Evolutionary conservation across 202 grass and related monocot genomes (phyloP), one percentile per base, ranked within the genome.

Genomic region (Digitaria exilis): DNA sequence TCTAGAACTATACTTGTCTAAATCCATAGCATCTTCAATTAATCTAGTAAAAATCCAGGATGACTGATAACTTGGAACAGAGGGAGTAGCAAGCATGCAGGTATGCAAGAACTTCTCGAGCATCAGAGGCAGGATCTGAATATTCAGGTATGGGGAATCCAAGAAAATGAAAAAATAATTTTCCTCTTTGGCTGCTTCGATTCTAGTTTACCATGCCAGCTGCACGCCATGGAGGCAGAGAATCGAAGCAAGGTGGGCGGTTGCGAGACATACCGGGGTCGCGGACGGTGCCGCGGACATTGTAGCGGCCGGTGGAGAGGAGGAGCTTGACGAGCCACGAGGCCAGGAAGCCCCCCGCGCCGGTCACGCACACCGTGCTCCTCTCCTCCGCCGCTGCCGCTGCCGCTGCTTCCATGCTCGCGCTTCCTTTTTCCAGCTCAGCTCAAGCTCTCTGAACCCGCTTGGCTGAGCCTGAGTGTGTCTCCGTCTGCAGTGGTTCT

Each of bases 281-380:
- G 9, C 80, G 80, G 29, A 49, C 80, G 80, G 80, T 74, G 69
- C n/a, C 80, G n/a, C 70, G 57, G 1, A 74, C 58, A 44, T 14
- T 16, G 69, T 74, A 65, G 80, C 69, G 68, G 69, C 58, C 42
- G 16, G 55, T 74, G 69, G 80, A 83, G 34, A 84, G 60, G 60
- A 84, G 61, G 45, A 76, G 59, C 59, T 83, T 75, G 58, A 83
- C 62, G 49, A 84, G 82, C 82, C 62, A 84, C 7, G 72, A 84
- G 1, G 73, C 82, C 4, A 84, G 0, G 63, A 68, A 84, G 31
- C 82, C 82, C 2, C 82, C 73, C 6, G 49, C 82, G 21, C 82
- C 73, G 73, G 73, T 77, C 18, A 84, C 62, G 49, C 82, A 84
- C 48, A 76, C 71, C 4, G 68, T 88, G 31, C 4, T 44, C 45